Evolutionary conservation across 129 eudicot species (phyloP).

Genomic region (Logfia minima): DNA sequence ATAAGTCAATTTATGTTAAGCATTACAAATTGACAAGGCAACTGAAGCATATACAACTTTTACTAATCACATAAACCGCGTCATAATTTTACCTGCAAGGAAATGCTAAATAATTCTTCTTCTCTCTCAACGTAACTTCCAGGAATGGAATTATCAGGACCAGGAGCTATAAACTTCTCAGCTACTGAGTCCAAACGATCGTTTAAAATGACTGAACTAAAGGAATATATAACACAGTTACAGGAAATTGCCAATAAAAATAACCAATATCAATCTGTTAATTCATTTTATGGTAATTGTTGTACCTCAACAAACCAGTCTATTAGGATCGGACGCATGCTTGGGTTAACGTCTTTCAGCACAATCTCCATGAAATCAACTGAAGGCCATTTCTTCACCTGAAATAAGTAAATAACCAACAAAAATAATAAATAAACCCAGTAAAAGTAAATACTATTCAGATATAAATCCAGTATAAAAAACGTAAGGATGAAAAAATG

Average conservation of each 20-base stretch:
- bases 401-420: background rate
- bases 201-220: conserved; percentile 44
- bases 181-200: conserved; percentile 69
- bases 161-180: conserved; percentile 62
- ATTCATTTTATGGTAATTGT: background rate
- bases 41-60: too few species aligned
- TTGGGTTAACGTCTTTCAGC: background rate
- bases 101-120: conserved; percentile 56
- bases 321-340: background rate
- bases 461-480: too few species aligned
- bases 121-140: conserved; percentile 66
- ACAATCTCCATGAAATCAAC: background rate
- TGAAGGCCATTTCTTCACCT: background rate
- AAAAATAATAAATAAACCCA: background rate
- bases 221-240: background rate
- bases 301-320: background rate
- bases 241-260: background rate
- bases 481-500: background rate
- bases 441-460: background rate
- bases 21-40: too few species aligned
- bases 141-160: conserved; percentile 48
- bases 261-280: background rate
- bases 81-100: conserved; percentile 55
- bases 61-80: too few species aligned
- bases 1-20: too few species aligned